Percentiles rank a stretch among this genome's conserved stretches.
These are phyloP conservation scores for Saturnispora besseyi DNA, from an alignment of 805 yeast genomes.

Conservation along the genomic window DNA sequence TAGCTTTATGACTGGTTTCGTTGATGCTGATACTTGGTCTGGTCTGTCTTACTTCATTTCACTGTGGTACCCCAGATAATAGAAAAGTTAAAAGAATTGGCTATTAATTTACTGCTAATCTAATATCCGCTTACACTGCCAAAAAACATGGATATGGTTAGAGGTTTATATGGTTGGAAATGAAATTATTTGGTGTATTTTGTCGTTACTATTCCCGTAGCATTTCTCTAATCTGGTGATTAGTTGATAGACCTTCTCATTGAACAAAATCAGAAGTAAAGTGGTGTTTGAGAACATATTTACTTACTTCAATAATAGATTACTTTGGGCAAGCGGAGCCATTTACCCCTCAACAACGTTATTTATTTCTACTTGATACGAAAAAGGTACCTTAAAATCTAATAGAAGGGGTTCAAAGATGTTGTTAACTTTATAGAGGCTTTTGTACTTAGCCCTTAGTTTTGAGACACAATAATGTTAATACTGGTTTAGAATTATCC, in stretches of 20 bases:
- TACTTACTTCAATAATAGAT: constrained; percentile 15
- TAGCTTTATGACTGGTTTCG: constrained; percentile 63
- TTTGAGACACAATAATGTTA: constrained; percentile 87
- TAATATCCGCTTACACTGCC: constrained; percentile 82
- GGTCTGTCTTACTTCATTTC: constrained; percentile 79
- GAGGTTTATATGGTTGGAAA: constrained; percentile 75
- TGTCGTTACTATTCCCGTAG: constrained; percentile 56
- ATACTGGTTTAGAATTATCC: constrained; percentile 81
- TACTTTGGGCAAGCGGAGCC: constrained; percentile 32
- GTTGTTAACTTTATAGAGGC: constrained; percentile 49
- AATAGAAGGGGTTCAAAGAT: constrained; percentile 52
- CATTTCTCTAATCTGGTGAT: constrained; percentile 64
- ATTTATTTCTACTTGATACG: constrained; percentile 54
- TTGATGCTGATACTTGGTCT: constrained; percentile 87
- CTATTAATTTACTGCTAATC: constrained; percentile 87
- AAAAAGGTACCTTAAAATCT: constrained; percentile 36
- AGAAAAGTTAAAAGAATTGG: constrained; percentile 75
- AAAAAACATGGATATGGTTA: constrained; percentile 60
- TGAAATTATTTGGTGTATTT: constrained; percentile 82
- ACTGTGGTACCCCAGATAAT: constrained; percentile 73
- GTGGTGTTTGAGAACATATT: constrained; percentile 14
- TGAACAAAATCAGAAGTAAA: constrained; percentile 12
- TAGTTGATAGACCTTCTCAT: constrained; percentile 65
- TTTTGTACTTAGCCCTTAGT: constrained; percentile 69
- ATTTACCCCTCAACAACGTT: constrained; percentile 42